Evolutionary conservation across 768 basidiomycete species (phyloP), one percentile per base, ranked within the genome.

Genomic region (Boletus vinaceobasis): DNA sequence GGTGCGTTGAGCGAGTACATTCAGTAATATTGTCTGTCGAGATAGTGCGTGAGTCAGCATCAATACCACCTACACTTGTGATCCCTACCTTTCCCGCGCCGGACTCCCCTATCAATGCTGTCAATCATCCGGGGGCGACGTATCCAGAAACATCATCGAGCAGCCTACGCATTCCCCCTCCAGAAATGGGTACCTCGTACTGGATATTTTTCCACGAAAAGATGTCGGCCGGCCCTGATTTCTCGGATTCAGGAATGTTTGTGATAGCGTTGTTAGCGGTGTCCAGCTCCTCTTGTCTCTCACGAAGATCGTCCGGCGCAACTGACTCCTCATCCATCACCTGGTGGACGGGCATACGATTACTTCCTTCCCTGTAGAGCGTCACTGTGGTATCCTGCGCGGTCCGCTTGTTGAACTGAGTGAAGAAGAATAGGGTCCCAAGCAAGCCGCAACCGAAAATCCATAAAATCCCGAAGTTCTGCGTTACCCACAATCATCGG

Each of bases 121-220:
- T 80, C 35, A 79, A 65, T 23, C 74, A 79, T 1, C 81, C 80
- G 2, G 82, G 80, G 37, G 73, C 73, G 50, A 79, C 77, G 57
- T 76, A 81, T 5, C 79, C 79, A 40, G 73, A 75, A 15, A 81
- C 73, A 47, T 76, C 65, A 60, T 79, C 72, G 23, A 81, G 70
- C 0, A 81, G 65, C 31, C 63, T 71, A 23, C 79, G 73, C 31
- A 83, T 75, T 1, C 52, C 50, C 11, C 67, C 68, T 35, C 64
- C 63, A 1, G 58, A 44, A 43, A 70, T 61, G 2, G 79, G 77
- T 2, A 93, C 84, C 43, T 77, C 78, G 67, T 93, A 94, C 53
- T 76, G 74, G 45, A 92, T 60, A 55, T 84, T 73, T 47, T 83
- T 78, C 90, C 90, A 95, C 1, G 91, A 89, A 71, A 96, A 93